Conservation (phyloP, 2,329 filamentous ascomycete genomes). For the Daldinia sp. region DNA sequence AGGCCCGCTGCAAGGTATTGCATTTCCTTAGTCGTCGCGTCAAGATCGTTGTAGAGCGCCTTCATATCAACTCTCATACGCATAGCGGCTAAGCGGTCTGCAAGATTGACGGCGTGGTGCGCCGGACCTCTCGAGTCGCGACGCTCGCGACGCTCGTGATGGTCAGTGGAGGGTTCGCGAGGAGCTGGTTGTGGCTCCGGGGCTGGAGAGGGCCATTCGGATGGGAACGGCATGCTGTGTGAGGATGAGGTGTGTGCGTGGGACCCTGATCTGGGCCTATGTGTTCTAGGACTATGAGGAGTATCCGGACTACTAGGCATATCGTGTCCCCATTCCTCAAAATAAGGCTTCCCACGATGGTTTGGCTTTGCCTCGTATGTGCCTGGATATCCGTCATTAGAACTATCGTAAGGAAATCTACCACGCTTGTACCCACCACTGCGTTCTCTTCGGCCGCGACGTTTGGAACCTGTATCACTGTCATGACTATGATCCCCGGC, state of each 20-base stretch:
- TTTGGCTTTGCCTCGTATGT: not conserved
- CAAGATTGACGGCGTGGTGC: not conserved
- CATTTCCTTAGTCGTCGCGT: not conserved
- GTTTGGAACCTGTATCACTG: not conserved
- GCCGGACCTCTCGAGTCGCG: not conserved
- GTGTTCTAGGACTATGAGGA: not conserved
- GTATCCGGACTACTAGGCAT: not conserved
- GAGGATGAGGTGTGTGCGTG: not conserved
- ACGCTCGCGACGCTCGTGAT: not conserved
- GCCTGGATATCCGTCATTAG: not conserved
- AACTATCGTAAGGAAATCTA: not conserved
- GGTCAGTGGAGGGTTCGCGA: not conserved
- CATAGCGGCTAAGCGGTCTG: not conserved
- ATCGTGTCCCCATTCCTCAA: not conserved
- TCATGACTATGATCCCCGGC: not conserved
- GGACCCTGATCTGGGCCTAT: not conserved
- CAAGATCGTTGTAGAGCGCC: not conserved
- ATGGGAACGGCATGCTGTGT: not conserved
- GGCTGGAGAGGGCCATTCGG: not conserved
- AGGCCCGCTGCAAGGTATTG: not conserved
- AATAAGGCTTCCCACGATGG: not conserved
- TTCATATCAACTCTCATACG: not conserved
- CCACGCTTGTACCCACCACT: not conserved
- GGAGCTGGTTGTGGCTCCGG: not conserved
- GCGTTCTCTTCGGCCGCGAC: not conserved